Evolutionary conservation across 768 basidiomycete genomes (phyloP), one percentile per base, ranked within the genome.

Genomic region (Suillus fuscotomentosus): DNA sequence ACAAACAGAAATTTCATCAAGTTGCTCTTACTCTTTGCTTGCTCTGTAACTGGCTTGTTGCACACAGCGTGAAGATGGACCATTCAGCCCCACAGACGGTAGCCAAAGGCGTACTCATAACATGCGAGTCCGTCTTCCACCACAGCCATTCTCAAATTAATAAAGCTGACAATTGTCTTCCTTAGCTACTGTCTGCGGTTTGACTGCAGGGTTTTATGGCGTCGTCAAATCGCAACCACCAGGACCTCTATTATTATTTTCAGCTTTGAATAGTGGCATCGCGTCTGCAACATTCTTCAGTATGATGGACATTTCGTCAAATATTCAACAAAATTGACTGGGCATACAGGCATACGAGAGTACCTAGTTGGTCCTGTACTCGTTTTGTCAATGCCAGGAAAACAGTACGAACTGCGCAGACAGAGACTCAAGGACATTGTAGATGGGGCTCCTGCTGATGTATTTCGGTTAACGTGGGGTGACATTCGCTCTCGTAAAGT

Each of bases 261-360:
- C 93, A 63, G 88, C 86, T 20, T 66, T 91, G 24, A 95, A 95
- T 71, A 86, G 88, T 54, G 87, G 86, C 27, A 77, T 94, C 20
- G 88, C 86, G 11, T 87, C 90, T 7, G 81, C 86, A 10, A 84
- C 87, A 0, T 95, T 95, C 77, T 95, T 95, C 75, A 83, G 94
- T 94, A 65, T 61, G 89, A 79, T 38, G 11, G 15, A 11, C 39
- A 20, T 59, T 20, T 65, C 38, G 4, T 50, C 27, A 55, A 31
- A 9, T 17, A 14, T 20, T 53, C 10, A 5, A 41, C 31, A 56
- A 0, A 17, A 67, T 59, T 60, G 55, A 66, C 42, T 34, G 20
- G 41, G 60, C 38, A 54, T 60, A 17, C 67, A 95, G 94, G 86
- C 64, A 73, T 90, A 60, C 85, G 92, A 65, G 94, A 95, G 81